Conservation (phyloP, 495 filamentous ascomycete species). For the Pyrenula massariospora region DNA sequence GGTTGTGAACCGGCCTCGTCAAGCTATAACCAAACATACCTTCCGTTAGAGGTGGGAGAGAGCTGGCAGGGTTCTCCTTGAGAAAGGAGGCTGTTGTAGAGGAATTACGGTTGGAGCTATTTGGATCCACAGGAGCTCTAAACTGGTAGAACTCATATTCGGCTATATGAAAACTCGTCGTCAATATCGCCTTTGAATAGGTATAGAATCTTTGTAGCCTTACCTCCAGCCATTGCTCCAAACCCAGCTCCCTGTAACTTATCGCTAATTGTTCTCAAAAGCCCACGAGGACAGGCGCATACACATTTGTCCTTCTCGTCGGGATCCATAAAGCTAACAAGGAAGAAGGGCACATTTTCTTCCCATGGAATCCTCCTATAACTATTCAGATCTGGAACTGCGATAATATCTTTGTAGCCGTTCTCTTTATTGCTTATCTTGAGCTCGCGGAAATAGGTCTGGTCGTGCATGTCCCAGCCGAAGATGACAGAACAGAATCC, state of each 20-base stretch:
- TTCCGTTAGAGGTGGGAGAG: slow-evolving; percentile 71
- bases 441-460: slow-evolving; percentile 71
- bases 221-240: slow-evolving; percentile 90
- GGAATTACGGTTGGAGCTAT: slow-evolving; percentile 41
- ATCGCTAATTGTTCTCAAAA: slow-evolving; percentile 56
- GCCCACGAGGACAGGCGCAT: slow-evolving; percentile 69
- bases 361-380: slow-evolving; percentile 95
- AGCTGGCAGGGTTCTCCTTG: slow-evolving; percentile 54
- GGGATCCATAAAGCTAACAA: slow-evolving; percentile 77
- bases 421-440: slow-evolving; percentile 84
- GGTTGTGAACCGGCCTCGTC: slow-evolving; percentile 83
- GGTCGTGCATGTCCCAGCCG: slow-evolving; percentile 97
- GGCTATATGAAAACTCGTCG: slow-evolving; percentile 35
- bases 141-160: slow-evolving; percentile 99
- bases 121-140: slow-evolving; percentile 43
- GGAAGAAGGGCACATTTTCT: slow-evolving; percentile 81
- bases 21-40: slow-evolving; percentile 98
- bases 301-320: slow-evolving; percentile 42
- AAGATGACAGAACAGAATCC: slow-evolving; percentile 96
- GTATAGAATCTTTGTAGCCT: slow-evolving; percentile 1
- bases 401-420: slow-evolving; percentile 83
- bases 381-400: slow-evolving; percentile 65
- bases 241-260: slow-evolving; percentile 54
- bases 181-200: not conserved
- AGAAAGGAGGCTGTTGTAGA: slow-evolving; percentile 68